Conservation (phyloP, 345 rosid species). For the Hypericum perforatum region DNA sequence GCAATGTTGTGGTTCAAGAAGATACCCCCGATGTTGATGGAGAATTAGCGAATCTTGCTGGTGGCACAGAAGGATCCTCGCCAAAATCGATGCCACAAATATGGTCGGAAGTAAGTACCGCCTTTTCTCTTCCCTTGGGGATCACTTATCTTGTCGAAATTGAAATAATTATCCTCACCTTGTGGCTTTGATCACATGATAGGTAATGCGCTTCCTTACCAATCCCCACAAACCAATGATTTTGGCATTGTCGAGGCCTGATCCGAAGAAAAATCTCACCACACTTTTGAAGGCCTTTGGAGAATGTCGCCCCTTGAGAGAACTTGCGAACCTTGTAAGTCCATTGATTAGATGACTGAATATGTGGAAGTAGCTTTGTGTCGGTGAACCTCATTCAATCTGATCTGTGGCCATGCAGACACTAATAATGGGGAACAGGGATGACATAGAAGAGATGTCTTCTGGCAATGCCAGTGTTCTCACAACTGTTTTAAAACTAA, state of each 20-base stretch:
- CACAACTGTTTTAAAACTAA: constrained; percentile 65
- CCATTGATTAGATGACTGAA: background rate
- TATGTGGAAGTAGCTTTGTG: background rate
- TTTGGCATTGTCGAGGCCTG: constrained; percentile 93
- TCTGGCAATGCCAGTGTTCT: constrained; percentile 75
- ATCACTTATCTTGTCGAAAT: background rate
- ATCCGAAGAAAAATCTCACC: constrained; percentile 92
- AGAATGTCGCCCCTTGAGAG: constrained; percentile 78
- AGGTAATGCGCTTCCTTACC: constrained; percentile 88
- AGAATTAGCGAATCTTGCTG: constrained; percentile 44
- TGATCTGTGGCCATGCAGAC: constrained; percentile 36
- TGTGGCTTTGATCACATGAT: constrained; percentile 9
- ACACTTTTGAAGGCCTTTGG: constrained; percentile 93
- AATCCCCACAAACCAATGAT: constrained; percentile 97
- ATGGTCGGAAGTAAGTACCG: constrained; percentile 77
- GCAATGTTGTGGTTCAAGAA: constrained; percentile 86
- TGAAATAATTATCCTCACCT: constrained; percentile 1
- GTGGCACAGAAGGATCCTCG: constrained; percentile 69
- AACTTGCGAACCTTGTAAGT: constrained; percentile 90
- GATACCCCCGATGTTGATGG: constrained; percentile 72
- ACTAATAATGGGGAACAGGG: constrained; percentile 88
- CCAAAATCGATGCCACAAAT: constrained; percentile 79
- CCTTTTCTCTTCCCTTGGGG: background rate
- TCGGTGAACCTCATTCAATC: background rate
- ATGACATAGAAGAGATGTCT: constrained; percentile 78